Conservation (phyloP, 371 early-diverging fungal genomes). For the Mortierella sp. region DNA sequence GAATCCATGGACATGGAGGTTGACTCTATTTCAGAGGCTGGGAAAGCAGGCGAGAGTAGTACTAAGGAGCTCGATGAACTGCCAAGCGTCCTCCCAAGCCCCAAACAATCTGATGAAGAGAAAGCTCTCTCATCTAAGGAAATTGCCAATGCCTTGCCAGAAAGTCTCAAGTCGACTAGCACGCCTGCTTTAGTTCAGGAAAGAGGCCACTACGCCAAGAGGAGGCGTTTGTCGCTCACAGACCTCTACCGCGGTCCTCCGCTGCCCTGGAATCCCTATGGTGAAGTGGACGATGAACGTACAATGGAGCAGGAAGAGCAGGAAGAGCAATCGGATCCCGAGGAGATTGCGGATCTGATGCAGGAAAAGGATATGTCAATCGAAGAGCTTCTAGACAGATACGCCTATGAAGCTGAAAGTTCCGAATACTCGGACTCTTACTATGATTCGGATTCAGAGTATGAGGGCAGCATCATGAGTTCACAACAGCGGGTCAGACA, state of each 20-base stretch:
- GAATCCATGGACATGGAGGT: slow-evolving; percentile 12
- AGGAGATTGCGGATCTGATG: slow-evolving; percentile 43
- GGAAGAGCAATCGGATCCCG: slow-evolving; percentile 51
- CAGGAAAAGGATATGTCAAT: slow-evolving; percentile 59
- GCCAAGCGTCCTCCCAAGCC: slow-evolving; percentile 10
- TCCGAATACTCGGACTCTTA: slow-evolving; percentile 55
- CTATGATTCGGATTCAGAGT: slow-evolving; percentile 48
- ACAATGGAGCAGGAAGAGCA: slow-evolving; percentile 62
- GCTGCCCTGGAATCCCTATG: slow-evolving; percentile 47
- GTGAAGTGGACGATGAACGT: slow-evolving; percentile 61
- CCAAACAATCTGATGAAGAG: slow-evolving; percentile 4
- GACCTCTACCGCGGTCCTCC: slow-evolving; percentile 49
- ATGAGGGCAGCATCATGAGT: slow-evolving; percentile 43
- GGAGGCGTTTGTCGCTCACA: slow-evolving; percentile 36
- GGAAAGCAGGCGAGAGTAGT: slow-evolving; percentile 18
- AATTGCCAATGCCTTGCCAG: slow-evolving; percentile 45
- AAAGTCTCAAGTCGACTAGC: slow-evolving; percentile 24
- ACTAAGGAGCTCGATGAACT: slow-evolving; percentile 20
- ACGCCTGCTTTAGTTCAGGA: background rate
- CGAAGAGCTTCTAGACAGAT: slow-evolving; percentile 57
- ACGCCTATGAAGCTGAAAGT: slow-evolving; percentile 47
- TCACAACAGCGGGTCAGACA: slow-evolving; percentile 24
- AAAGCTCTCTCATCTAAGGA: slow-evolving; percentile 41
- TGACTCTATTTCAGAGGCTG: slow-evolving; percentile 10
- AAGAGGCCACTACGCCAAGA: slow-evolving; percentile 21